A percentile compares a stretch with the other conserved stretches of the same genome.
These are phyloP conservation scores for Paramecium sonneborni DNA, from an alignment of 73 alveolate species.

Conservation along the genomic window DNA sequence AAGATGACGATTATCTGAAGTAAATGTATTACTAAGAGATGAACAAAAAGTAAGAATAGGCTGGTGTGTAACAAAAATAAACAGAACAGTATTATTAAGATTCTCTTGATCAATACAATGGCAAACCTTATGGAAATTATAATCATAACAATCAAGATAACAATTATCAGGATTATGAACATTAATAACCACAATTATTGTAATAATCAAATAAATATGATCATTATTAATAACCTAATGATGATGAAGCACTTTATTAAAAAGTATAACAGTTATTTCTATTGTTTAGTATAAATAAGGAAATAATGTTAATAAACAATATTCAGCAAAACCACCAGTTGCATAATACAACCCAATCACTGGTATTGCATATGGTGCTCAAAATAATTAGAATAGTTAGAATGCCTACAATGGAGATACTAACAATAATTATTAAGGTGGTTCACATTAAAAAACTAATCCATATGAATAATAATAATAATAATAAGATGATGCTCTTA, in stretches of 20 bases:
- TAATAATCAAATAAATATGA: conserved; percentile 26
- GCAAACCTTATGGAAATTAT: not conserved
- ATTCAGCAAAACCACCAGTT: not conserved
- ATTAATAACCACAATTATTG: conserved; percentile 5
- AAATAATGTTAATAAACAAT: not conserved
- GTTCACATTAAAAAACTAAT: not conserved
- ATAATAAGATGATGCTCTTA: conserved; percentile 18
- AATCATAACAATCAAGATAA: not conserved
- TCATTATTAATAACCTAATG: not conserved
- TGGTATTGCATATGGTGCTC: not conserved
- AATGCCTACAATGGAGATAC: not conserved
- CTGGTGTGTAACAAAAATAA: not conserved
- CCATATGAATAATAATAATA: not conserved
- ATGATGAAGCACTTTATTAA: conserved; percentile 1
- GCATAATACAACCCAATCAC: not conserved
- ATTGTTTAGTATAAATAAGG: not conserved
- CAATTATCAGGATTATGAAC: not conserved
- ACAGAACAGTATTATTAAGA: not conserved
- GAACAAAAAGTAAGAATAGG: not conserved
- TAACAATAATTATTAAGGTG: not conserved
- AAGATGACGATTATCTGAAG: conserved; percentile 27
- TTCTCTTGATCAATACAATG: not conserved
- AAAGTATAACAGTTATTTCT: not conserved
- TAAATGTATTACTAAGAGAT: conserved; percentile 13
- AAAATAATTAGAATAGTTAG: not conserved